These are phyloP conservation scores for Cercophora scortea DNA, from an alignment of 495 filamentous ascomycete species.

Conservation along the genomic window DNA sequence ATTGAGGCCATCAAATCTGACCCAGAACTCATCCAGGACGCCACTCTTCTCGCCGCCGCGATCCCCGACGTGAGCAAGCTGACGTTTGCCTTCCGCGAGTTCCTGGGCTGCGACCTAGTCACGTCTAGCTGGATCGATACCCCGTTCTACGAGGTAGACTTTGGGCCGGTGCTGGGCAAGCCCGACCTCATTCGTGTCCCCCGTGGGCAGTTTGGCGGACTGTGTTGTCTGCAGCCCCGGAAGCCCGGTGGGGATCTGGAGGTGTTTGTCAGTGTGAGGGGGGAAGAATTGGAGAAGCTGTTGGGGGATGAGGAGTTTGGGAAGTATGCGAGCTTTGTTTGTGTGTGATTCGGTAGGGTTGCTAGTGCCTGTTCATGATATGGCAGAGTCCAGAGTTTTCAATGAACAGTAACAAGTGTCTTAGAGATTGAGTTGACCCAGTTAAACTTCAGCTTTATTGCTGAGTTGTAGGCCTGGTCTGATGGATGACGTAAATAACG, in stretches of 20 bases:
- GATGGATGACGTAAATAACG: too few species aligned
- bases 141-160: neutral
- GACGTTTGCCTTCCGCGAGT: neutral
- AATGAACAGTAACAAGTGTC: too few species aligned
- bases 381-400: too few species aligned
- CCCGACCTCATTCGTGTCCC: neutral
- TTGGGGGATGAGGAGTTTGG: neutral
- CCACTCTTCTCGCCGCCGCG: neutral
- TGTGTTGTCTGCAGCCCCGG: neutral
- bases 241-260: neutral
- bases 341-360: neutral
- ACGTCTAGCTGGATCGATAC: neutral
- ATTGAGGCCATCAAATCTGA: neutral
- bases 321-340: neutral
- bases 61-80: neutral
- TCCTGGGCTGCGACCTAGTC: neutral
- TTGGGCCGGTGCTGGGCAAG: neutral
- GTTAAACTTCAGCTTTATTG: too few species aligned
- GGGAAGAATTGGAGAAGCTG: neutral
- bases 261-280: neutral
- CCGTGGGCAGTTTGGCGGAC: neutral
- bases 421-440: too few species aligned
- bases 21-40: neutral
- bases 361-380: too few species aligned
- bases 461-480: too few species aligned